These are phyloP conservation scores for Vanrija sp. DNA, from an alignment of 1,284 basidiomycete species.

Conservation along the genomic window DNA sequence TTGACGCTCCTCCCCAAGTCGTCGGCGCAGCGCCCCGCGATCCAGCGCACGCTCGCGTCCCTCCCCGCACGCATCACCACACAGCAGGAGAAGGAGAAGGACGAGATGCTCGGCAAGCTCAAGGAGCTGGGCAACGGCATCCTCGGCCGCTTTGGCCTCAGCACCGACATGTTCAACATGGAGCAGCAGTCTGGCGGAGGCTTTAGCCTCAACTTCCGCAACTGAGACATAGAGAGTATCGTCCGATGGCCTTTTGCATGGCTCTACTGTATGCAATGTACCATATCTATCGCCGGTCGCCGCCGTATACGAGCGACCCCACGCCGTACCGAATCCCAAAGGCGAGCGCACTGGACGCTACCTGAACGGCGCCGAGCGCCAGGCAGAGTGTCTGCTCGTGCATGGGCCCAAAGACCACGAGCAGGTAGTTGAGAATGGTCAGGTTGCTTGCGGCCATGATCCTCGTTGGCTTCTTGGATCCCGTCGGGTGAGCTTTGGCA, in stretches of 20 bases:
- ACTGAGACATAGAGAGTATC: slow-evolving; percentile 12
- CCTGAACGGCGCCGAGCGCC: slow-evolving; percentile 68
- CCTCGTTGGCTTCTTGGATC: not conserved
- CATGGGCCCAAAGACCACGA: slow-evolving; percentile 75
- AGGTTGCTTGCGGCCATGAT: slow-evolving; percentile 74
- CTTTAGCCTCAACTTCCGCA: slow-evolving; percentile 82
- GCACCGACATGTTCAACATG: slow-evolving; percentile 92
- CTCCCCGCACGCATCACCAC: slow-evolving; percentile 62
- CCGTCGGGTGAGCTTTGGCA: not conserved
- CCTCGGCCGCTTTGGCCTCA: slow-evolving; percentile 83
- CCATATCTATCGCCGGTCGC: slow-evolving; percentile 63
- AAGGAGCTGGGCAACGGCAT: slow-evolving; percentile 89
- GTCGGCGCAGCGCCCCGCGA: slow-evolving; percentile 55
- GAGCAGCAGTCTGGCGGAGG: slow-evolving; percentile 86
- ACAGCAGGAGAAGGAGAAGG: slow-evolving; percentile 81
- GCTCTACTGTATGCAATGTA: not conserved
- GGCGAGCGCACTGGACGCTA: slow-evolving; percentile 67
- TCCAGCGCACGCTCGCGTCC: slow-evolving; percentile 54
- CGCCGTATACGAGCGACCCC: slow-evolving; percentile 80
- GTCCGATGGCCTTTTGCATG: not conserved
- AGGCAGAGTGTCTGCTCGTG: slow-evolving; percentile 70
- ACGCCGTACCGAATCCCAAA: slow-evolving; percentile 83
- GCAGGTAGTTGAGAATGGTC: slow-evolving; percentile 78
- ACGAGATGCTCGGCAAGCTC: slow-evolving; percentile 87
- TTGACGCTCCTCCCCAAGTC: slow-evolving; percentile 59